phyloP scores from a whole-genome alignment of 768 basidiomycete species.

The Kwoniella heveanensis region DNA sequence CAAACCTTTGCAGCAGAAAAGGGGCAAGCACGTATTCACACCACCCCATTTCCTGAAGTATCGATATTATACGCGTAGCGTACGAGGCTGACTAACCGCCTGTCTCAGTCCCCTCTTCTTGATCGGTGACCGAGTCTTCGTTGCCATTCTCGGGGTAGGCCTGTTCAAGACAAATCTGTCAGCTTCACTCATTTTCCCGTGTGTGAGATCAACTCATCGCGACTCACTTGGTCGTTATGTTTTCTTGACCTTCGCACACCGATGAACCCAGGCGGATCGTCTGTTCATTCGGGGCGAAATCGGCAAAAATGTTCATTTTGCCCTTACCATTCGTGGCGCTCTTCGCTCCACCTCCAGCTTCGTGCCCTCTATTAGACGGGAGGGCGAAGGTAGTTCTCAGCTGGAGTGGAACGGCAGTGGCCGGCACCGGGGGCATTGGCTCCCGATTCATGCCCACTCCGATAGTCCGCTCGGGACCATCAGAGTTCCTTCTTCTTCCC shows the following conservation, averaged over 20 bases:
- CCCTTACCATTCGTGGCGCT: not conserved
- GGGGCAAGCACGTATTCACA: not conserved
- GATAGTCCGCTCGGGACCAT: constrained; percentile 31
- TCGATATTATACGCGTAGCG: constrained; percentile 11
- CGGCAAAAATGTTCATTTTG: constrained; percentile 11
- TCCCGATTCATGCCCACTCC: constrained; percentile 4
- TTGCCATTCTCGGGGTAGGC: not conserved
- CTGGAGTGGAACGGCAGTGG: constrained; percentile 10
- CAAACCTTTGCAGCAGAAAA: no score
- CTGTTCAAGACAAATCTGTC: not conserved
- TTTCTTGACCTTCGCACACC: constrained; percentile 5
- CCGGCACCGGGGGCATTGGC: not conserved
- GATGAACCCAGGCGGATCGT: not conserved
- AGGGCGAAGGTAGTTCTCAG: not conserved
- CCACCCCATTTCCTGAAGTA: not conserved
- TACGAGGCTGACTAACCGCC: constrained; percentile 18
- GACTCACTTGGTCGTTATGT: constrained; percentile 2
- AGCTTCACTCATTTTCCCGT: not conserved
- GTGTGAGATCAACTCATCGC: not conserved
- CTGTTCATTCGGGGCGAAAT: not conserved
- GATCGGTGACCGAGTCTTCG: constrained; percentile 10
- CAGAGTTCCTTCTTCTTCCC: constrained; percentile 40
- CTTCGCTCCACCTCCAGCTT: not conserved
- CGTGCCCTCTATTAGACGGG: not conserved
- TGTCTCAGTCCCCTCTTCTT: constrained; percentile 15